These are phyloP conservation scores for Microglena sp. DNA, from an alignment of 139 green algal genomes.

Conservation along the genomic window DNA sequence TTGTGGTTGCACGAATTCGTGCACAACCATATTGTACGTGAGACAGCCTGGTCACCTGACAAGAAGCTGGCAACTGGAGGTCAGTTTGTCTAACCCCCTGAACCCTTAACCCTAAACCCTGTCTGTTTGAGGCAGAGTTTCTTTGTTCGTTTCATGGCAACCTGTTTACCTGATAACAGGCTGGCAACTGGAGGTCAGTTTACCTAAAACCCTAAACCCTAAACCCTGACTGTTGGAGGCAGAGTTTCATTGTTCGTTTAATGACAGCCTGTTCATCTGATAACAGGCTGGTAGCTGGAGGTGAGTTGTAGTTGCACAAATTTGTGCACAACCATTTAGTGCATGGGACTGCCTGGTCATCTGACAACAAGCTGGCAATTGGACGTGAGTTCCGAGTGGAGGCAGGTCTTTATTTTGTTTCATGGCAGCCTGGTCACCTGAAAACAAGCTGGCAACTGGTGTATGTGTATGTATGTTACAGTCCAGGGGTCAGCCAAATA, in stretches of 20 bases:
- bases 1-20: slow-evolving; percentile 70
- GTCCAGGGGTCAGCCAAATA: too few species aligned
- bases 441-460: slow-evolving; percentile 55
- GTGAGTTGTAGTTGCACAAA: slow-evolving; percentile 55
- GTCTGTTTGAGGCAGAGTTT: too few species aligned
- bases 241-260: too few species aligned
- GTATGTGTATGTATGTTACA: too few species aligned
- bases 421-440: too few species aligned
- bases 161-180: slow-evolving; percentile 56
- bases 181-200: slow-evolving; percentile 71
- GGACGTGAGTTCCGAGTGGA: too few species aligned
- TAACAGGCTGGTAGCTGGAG: slow-evolving; percentile 56
- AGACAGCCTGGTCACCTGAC: slow-evolving; percentile 62
- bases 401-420: too few species aligned
- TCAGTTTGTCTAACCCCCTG: too few species aligned
- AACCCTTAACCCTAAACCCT: too few species aligned
- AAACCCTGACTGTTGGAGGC: too few species aligned
- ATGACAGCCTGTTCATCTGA: slow-evolving; percentile 66
- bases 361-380: slow-evolving; percentile 41
- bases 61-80: slow-evolving; percentile 58
- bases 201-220: too few species aligned
- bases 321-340: slow-evolving; percentile 95
- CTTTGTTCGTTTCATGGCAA: too few species aligned
- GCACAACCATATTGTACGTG: slow-evolving; percentile 93
- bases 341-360: slow-evolving; percentile 69